Evolutionary conservation across 306 rosid species (phyloP).

Genomic region (Inga leiocalycina): DNA sequence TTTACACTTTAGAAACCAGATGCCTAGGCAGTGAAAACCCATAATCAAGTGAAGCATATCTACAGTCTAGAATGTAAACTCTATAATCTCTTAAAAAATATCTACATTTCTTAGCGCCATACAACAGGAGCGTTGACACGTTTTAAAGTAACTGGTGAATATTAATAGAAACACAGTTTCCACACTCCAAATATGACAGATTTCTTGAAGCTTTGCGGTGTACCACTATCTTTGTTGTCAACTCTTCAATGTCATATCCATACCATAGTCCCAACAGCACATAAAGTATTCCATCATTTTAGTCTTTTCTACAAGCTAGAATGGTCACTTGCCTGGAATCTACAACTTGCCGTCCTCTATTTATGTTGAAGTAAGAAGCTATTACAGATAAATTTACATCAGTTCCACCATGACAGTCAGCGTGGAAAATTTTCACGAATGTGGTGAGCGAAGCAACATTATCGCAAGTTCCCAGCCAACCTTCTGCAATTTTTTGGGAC

Average conservation of each 20-base stretch:
- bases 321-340: neutral
- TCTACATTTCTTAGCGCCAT: neutral
- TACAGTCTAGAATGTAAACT: neutral
- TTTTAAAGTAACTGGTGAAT: neutral
- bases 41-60: neutral
- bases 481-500: neutral
- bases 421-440: neutral
- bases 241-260: neutral
- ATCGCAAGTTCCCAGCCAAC: neutral
- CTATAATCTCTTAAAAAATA: neutral
- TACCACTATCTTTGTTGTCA: neutral
- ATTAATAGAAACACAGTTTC: neutral
- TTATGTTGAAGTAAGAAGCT: neutral
- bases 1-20: neutral
- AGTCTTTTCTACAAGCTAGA: constrained; percentile 1
- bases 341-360: neutral
- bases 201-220: neutral
- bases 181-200: neutral
- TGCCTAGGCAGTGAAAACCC: neutral
- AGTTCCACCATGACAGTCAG: neutral
- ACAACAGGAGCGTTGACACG: neutral
- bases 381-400: neutral
- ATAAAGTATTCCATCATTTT: neutral
- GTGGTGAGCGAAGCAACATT: neutral
- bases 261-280: neutral